Evolutionary conservation across 805 yeast species (phyloP).

Genomic region (Hanseniaspora opuntiae): DNA sequence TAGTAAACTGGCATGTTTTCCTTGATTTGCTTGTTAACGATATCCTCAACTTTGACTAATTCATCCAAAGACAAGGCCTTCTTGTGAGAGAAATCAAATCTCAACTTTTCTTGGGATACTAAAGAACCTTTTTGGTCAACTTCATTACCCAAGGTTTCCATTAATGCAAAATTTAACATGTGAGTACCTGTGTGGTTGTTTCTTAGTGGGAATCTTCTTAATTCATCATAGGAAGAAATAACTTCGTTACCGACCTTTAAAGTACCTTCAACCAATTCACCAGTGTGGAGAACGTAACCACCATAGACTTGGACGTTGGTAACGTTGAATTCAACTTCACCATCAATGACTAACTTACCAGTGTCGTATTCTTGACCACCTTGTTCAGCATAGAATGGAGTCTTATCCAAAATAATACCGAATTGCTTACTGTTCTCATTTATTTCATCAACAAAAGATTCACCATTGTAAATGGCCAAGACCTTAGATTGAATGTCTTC

Average conservation of each 20-base stretch:
- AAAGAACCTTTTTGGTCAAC: slow-evolving; percentile 94
- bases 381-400: slow-evolving; percentile 95
- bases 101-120: slow-evolving; percentile 85
- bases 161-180: slow-evolving; percentile 74
- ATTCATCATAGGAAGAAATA: slow-evolving; percentile 79
- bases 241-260: slow-evolving; percentile 55
- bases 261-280: slow-evolving; percentile 63
- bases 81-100: slow-evolving; percentile 94
- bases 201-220: slow-evolving; percentile 90
- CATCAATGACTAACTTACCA: slow-evolving; percentile 84
- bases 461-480: slow-evolving; percentile 15
- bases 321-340: slow-evolving; percentile 73
- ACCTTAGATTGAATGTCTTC: slow-evolving; percentile 50
- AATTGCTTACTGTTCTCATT: slow-evolving; percentile 38
- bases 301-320: slow-evolving; percentile 84
- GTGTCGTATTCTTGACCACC: slow-evolving; percentile 98
- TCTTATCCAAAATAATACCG: slow-evolving; percentile 76
- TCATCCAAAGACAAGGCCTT: slow-evolving; percentile 64
- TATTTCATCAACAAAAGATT: slow-evolving; percentile 25
- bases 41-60: slow-evolving; percentile 58
- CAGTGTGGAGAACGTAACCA: slow-evolving; percentile 93
- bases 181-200: slow-evolving; percentile 99
- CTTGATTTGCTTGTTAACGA: slow-evolving; percentile 59
- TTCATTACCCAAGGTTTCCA: slow-evolving; percentile 72
- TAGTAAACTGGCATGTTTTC: slow-evolving; percentile 62